A percentile compares a stretch with the other conserved stretches of the same genome.
phyloP scores from a whole-genome alignment of 2,329 filamentous ascomycete genomes.

The Hypoxylon sp. region DNA sequence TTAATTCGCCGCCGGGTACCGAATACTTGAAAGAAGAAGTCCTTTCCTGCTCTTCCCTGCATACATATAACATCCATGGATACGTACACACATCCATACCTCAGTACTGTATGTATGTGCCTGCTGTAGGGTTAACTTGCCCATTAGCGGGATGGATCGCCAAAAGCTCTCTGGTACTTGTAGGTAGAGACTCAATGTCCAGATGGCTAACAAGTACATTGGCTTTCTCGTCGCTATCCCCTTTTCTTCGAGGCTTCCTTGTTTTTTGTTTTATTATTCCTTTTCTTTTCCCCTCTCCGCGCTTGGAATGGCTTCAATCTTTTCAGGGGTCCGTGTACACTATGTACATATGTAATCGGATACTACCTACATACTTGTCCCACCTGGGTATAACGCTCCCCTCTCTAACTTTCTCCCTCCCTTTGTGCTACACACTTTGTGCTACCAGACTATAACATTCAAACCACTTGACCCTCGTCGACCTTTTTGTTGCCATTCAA shows the following conservation, averaged over 20 bases:
- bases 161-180: conserved; percentile 15
- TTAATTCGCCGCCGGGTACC: conserved; percentile 9
- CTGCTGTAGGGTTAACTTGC: conserved; percentile 39
- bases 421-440: conserved; percentile 21
- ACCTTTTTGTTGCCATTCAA: neutral
- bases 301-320: conserved; percentile 25
- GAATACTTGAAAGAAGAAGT: conserved; percentile 14
- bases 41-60: conserved; percentile 30
- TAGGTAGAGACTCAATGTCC: conserved; percentile 28
- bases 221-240: conserved; percentile 5
- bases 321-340: neutral
- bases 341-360: neutral
- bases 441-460: conserved; percentile 9
- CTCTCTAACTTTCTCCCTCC: neutral
- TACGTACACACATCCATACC: no score
- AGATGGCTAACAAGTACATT: conserved; percentile 21
- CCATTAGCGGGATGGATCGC: conserved; percentile 42
- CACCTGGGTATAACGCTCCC: conserved; percentile 13
- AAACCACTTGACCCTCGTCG: neutral
- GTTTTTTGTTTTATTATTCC: conserved; percentile 36
- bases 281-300: neutral
- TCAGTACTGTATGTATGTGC: no score
- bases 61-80: no score
- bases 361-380: neutral
- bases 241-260: conserved; percentile 27